Percentiles rank a stretch among this genome's conserved stretches.
phyloP scores from a whole-genome alignment of 208 protist genomes.

The Crithidia brevicula region DNA sequence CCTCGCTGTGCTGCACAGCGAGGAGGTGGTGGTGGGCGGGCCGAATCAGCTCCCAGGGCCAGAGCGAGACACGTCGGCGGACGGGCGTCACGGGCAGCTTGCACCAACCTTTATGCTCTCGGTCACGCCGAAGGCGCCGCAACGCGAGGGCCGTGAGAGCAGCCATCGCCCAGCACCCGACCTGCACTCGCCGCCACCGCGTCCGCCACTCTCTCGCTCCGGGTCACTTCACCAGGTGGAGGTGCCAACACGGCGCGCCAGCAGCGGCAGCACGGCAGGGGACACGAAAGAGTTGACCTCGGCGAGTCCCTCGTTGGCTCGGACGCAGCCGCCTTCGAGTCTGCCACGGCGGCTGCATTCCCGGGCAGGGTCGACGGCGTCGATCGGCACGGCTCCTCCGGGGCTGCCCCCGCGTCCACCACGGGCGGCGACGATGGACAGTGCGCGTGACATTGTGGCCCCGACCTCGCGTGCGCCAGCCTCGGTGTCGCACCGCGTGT shows the following conservation, averaged over 20 bases:
- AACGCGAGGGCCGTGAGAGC: background rate
- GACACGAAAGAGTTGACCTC: background rate
- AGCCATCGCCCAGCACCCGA: background rate
- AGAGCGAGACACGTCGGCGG: background rate
- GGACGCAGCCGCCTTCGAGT: constrained; percentile 3
- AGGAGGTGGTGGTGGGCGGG: constrained; percentile 7
- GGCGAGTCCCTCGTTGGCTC: background rate
- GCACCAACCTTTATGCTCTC: background rate
- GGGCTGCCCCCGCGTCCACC: constrained; percentile 11
- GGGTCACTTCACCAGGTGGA: background rate
- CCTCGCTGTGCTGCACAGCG: background rate
- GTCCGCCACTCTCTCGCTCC: background rate
- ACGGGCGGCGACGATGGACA: constrained; percentile 1
- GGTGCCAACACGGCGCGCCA: constrained; percentile 3
- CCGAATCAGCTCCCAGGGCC: constrained; percentile 4
- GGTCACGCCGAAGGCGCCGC: background rate
- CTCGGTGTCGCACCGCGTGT: constrained; percentile 7
- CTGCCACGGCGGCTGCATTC: background rate
- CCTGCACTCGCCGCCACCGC: constrained; percentile 1
- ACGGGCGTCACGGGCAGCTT: background rate
- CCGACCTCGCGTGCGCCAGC: constrained; percentile 14
- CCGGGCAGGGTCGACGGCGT: background rate
- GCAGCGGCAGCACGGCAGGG: background rate
- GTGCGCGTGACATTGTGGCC: background rate
- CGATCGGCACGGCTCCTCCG: background rate